Evolutionary conservation across 2,329 filamentous ascomycete species (phyloP).

Genomic region (Diplodia scrobiculata): DNA sequence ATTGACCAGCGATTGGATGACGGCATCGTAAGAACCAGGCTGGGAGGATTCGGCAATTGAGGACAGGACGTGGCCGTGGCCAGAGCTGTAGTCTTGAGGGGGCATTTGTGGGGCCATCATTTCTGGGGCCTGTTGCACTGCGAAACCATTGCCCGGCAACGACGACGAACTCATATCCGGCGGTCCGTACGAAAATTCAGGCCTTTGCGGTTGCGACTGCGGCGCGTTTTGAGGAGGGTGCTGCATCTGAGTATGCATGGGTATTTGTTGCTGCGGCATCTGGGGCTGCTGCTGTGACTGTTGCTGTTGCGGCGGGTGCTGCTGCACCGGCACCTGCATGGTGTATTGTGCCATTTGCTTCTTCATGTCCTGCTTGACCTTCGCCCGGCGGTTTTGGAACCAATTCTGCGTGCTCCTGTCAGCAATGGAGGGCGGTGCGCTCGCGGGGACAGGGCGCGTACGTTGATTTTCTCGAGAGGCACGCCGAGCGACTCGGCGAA

Average conservation of each 20-base stretch:
- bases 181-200: slow-evolving; percentile 9
- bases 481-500: slow-evolving; percentile 53
- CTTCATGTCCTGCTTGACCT: slow-evolving; percentile 57
- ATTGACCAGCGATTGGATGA: slow-evolving; percentile 40
- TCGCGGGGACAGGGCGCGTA: slow-evolving; percentile 37
- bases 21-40: slow-evolving; percentile 33
- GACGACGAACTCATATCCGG: slow-evolving; percentile 43
- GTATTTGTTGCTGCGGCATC: slow-evolving; percentile 13
- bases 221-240: slow-evolving; percentile 14
- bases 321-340: slow-evolving; percentile 36
- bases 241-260: slow-evolving; percentile 20
- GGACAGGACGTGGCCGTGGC: slow-evolving; percentile 23
- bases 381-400: slow-evolving; percentile 58
- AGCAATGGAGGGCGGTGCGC: slow-evolving; percentile 34
- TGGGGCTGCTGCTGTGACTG: slow-evolving; percentile 16
- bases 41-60: slow-evolving; percentile 29
- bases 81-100: slow-evolving; percentile 17
- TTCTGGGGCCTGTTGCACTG: slow-evolving; percentile 22
- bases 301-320: neutral
- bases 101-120: slow-evolving; percentile 23
- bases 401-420: slow-evolving; percentile 50
- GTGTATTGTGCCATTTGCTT: slow-evolving; percentile 45
- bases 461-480: slow-evolving; percentile 57
- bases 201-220: slow-evolving; percentile 14
- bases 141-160: slow-evolving; percentile 36